Conservation (phyloP, 1,139 yeast species). For the Nadsonia commutata region DNA sequence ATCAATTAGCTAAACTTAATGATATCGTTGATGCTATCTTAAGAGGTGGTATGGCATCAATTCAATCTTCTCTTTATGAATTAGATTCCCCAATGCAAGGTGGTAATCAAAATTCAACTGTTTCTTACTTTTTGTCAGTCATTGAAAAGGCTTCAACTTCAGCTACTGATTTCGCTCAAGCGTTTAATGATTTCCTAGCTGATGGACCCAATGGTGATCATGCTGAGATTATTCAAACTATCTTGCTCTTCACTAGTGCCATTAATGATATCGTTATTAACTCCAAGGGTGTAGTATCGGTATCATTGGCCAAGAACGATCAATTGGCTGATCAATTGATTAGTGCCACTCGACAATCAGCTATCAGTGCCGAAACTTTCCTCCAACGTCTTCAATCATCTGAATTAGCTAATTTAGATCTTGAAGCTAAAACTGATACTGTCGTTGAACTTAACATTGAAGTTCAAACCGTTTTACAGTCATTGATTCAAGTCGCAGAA, state of each 20-base stretch:
- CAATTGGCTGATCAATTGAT: constrained; percentile 31
- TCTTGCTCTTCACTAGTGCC: constrained; percentile 52
- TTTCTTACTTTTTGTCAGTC: constrained; percentile 54
- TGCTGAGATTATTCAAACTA: constrained; percentile 47
- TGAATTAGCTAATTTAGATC: constrained; percentile 32
- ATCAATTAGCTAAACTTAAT: constrained; percentile 37
- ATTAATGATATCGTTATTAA: constrained; percentile 53
- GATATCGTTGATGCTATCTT: constrained; percentile 60
- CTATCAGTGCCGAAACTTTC: constrained; percentile 47
- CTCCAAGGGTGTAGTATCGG: constrained; percentile 53
- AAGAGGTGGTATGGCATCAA: constrained; percentile 50
- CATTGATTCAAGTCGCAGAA: constrained; percentile 42
- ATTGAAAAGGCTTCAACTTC: constrained; percentile 57
- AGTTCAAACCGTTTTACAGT: constrained; percentile 58
- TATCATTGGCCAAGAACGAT: constrained; percentile 37
- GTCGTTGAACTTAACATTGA: constrained; percentile 66
- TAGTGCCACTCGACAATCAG: constrained; percentile 41
- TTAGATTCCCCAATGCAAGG: constrained; percentile 71
- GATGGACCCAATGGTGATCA: constrained; percentile 68
- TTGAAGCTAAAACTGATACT: constrained; percentile 59
- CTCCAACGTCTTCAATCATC: constrained; percentile 46
- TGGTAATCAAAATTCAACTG: constrained; percentile 66
- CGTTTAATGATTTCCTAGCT: constrained; percentile 62
- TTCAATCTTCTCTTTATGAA: constrained; percentile 62
- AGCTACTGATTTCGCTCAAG: constrained; percentile 70